Evolutionary conservation across 768 basidiomycete species (phyloP).

Genomic region (Pulveroboletus frians): DNA sequence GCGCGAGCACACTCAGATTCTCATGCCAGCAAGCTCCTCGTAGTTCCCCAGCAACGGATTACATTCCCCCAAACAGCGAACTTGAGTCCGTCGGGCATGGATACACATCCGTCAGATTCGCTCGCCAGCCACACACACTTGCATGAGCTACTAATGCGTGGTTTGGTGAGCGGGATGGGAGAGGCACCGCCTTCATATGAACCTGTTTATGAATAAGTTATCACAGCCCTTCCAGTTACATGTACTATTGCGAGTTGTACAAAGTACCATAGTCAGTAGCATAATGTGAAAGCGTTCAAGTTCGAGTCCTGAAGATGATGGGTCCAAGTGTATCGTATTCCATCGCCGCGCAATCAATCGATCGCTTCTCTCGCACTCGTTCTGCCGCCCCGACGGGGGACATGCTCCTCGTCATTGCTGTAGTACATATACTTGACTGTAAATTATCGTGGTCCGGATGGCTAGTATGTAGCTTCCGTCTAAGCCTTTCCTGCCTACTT

Average conservation of each 20-base stretch:
- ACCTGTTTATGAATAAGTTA: background rate
- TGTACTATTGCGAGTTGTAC: no score
- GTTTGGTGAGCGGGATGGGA: constrained; percentile 74
- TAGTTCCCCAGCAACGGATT: constrained; percentile 23
- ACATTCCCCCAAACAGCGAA: constrained; percentile 29
- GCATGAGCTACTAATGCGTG: constrained; percentile 78
- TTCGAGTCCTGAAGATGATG: no score
- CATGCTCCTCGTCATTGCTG: no score
- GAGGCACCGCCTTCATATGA: constrained; percentile 68
- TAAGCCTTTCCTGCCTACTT: constrained; percentile 18
- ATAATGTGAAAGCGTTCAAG: no score
- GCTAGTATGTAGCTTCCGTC: constrained; percentile 17
- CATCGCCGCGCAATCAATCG: no score
- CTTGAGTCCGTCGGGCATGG: constrained; percentile 25
- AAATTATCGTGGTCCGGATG: constrained; percentile 4
- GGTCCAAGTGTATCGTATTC: no score
- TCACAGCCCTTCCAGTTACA: background rate
- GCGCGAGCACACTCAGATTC: background rate
- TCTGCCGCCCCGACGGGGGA: no score
- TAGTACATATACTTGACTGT: background rate
- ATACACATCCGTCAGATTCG: constrained; percentile 24
- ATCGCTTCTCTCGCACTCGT: no score
- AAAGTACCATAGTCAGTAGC: no score
- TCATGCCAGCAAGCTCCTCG: background rate
- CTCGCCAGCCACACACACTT: constrained; percentile 44